Evolutionary conservation across 176 grass and related monocot genomes (phyloP), one percentile per base, ranked within the genome.

Genomic region (Pontederia crassipes): DNA sequence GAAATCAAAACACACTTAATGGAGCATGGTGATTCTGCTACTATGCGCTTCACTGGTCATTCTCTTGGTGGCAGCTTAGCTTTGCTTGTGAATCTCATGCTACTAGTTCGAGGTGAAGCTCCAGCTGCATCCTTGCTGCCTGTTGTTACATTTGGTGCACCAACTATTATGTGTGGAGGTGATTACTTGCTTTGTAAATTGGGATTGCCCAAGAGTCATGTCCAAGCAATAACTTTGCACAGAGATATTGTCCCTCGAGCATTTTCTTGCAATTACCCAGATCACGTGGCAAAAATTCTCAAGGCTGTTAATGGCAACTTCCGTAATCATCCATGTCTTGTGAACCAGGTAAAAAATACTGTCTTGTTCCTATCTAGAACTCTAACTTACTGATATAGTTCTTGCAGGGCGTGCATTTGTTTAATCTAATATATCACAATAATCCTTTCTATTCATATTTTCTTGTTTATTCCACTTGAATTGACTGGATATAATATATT

Each of bases 221-320:
- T 97, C 48, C 83, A 85, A 26, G 89, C 79, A 0, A 69, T 97
- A 68, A 74, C 84, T 12, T 82, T 91, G 81, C 93, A 97, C 20
- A 80, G 93, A 24, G 87, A 97, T 65, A 97, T 97, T n/a, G 93
- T 97, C 32, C 93, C 93, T 68, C 73, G 93, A 50, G 93, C 85
- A 46, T 97, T 97, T 28, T 91, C 87, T 0, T 97, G 93, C 75
- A 82, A 88, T 46, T 97, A 91, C 57, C 93, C 93, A 16, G 81
- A 97, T 53, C 81, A 97, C 69, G 77, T 97, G 17, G 74, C 79
- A 48, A 86, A 76, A 62, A 92, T 97, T 74, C 80, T 97, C 4
- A 97, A 91, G 79, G 76, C 89, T 7, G 74, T 86, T 14, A 97
- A 97, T 61, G 76, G 78, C 18, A 97, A 97, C 45, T 97, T 97